Percentiles rank a stretch among this genome's conserved stretches.
Evolutionary conservation across 1,139 yeast species (phyloP).

Genomic region (Candida sanyaensis): DNA sequence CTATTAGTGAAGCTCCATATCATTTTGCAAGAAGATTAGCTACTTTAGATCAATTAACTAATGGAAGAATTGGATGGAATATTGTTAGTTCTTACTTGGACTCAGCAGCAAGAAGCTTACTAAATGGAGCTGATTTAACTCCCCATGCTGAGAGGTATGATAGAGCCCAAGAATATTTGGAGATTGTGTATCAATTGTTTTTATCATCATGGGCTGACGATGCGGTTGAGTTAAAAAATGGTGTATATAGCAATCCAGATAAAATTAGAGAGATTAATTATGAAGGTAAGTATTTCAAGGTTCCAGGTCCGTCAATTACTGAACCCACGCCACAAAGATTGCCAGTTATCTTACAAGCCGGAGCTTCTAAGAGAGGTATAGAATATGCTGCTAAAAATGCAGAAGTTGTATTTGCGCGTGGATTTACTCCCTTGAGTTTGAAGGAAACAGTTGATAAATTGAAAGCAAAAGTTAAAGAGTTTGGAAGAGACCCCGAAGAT

Average conservation of each 20-base stretch:
- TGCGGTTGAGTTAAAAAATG: slow-evolving; percentile 30
- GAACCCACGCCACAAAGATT: slow-evolving; percentile 43
- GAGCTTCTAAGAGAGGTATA: slow-evolving; percentile 40
- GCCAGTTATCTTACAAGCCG: slow-evolving; percentile 46
- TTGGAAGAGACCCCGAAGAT: slow-evolving; percentile 28
- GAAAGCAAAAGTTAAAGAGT: slow-evolving; percentile 25
- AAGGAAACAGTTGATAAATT: slow-evolving; percentile 22
- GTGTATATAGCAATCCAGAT: slow-evolving; percentile 23
- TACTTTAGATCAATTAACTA: slow-evolving; percentile 40
- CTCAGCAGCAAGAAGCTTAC: slow-evolving; percentile 39
- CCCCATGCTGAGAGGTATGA: slow-evolving; percentile 39
- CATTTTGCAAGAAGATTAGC: slow-evolving; percentile 45
- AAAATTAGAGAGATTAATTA: slow-evolving; percentile 21
- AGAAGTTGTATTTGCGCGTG: slow-evolving; percentile 36
- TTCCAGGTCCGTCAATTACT: slow-evolving; percentile 44
- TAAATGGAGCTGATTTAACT: slow-evolving; percentile 32
- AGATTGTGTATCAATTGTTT: slow-evolving; percentile 38
- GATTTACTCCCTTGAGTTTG: slow-evolving; percentile 26
- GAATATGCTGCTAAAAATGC: slow-evolving; percentile 44
- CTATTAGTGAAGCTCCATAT: slow-evolving; percentile 46
- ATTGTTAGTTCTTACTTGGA: slow-evolving; percentile 40
- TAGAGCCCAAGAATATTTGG: slow-evolving; percentile 41
- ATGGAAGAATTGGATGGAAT: slow-evolving; percentile 48
- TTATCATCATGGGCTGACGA: slow-evolving; percentile 46
- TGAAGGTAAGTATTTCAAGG: slow-evolving; percentile 36